These are phyloP conservation scores for Papiliotrema flavescens DNA, from an alignment of 1,284 basidiomycete species.

Conservation along the genomic window DNA sequence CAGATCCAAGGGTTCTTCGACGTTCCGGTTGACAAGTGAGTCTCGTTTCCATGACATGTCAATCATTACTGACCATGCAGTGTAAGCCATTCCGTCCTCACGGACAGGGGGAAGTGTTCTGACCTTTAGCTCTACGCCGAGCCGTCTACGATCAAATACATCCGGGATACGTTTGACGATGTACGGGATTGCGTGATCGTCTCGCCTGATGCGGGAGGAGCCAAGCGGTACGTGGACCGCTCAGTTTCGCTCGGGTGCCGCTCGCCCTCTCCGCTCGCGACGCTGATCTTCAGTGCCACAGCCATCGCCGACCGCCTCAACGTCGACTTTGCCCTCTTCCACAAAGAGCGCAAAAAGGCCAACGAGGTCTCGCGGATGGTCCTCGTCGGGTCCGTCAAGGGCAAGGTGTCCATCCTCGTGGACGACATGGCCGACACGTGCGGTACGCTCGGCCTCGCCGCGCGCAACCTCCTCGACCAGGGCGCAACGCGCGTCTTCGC, in stretches of 20 bases:
- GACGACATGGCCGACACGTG: constrained; percentile 99
- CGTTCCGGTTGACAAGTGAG: constrained; percentile 99
- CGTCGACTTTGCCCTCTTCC: constrained; percentile 98
- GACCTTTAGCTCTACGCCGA: constrained; percentile 82
- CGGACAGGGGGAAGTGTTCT: background rate
- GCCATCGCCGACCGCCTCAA: constrained; percentile 95
- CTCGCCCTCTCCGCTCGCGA: background rate
- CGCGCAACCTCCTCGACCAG: constrained; percentile 82
- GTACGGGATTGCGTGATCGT: constrained; percentile 90
- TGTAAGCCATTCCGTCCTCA: constrained; percentile 11
- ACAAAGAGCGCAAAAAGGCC: constrained; percentile 99
- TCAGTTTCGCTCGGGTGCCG: constrained; percentile 2
- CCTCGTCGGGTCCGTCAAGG: constrained; percentile 88
- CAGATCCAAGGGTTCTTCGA: constrained; percentile 99
- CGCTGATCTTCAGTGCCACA: constrained; percentile 66
- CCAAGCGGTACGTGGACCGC: constrained; percentile 70
- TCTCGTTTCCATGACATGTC: constrained; percentile 21
- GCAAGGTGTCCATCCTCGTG: constrained; percentile 94
- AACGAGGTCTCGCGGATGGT: constrained; percentile 99
- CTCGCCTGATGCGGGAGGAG: constrained; percentile 96
- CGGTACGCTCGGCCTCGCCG: constrained; percentile 91
- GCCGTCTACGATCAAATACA: constrained; percentile 92
- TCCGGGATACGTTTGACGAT: constrained; percentile 79
- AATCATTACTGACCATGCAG: constrained; percentile 4
- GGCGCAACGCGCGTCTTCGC: constrained; percentile 84